Evolutionary conservation across 176 grass and related monocot species (phyloP).

Genomic region (Elymus sibiricus): DNA sequence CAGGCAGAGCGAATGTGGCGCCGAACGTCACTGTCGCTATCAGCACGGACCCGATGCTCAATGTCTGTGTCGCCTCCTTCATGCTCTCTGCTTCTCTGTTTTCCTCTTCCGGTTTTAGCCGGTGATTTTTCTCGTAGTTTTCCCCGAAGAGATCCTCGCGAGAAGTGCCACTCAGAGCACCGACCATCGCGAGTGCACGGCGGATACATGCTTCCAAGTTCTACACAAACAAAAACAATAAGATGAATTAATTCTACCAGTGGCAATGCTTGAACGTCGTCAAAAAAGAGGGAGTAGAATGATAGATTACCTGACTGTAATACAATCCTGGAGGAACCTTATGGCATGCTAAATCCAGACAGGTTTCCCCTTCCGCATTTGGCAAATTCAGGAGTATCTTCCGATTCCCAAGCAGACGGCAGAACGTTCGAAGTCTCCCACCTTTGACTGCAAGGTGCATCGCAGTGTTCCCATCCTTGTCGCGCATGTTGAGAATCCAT

Average conservation of each 20-base stretch:
- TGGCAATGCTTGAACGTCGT: neutral
- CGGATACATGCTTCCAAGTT: neutral
- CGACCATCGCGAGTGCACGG: neutral
- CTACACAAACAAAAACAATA: neutral
- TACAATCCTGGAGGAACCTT: neutral
- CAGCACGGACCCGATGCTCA: constrained; percentile 11
- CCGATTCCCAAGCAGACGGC: neutral
- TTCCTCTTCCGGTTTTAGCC: neutral
- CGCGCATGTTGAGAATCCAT: neutral
- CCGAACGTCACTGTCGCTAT: constrained; percentile 27
- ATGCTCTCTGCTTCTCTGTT: neutral
- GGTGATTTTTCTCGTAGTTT: neutral
- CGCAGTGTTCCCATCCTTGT: constrained; percentile 18
- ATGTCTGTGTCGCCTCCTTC: neutral
- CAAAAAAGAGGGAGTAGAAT: neutral
- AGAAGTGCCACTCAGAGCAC: neutral
- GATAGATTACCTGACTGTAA: neutral
- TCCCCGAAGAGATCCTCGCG: neutral
- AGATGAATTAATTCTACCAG: neutral
- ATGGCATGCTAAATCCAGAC: neutral
- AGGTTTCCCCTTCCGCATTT: constrained; percentile 7
- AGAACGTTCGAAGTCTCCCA: neutral
- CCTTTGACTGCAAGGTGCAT: constrained; percentile 2
- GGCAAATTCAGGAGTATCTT: neutral
- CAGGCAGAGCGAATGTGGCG: constrained; percentile 6